Evolutionary conservation across 1,139 yeast genomes (phyloP).

Genomic region (Waltiozyma sp.): DNA sequence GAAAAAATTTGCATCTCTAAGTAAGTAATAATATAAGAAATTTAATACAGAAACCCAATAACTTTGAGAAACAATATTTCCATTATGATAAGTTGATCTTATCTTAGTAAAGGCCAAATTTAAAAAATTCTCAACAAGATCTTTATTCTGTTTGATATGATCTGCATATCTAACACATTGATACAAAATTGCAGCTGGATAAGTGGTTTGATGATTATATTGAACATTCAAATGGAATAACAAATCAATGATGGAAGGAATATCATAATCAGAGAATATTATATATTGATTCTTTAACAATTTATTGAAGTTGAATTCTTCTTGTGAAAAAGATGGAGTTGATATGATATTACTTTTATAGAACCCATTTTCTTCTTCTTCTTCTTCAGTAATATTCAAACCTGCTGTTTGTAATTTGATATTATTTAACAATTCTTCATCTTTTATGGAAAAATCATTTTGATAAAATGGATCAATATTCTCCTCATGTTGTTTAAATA

Average conservation of each 20-base stretch:
- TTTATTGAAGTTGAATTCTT: conserved; percentile 22
- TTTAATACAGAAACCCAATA: conserved; percentile 66
- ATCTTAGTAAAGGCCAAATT: conserved; percentile 53
- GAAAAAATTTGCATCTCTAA: conserved; percentile 45
- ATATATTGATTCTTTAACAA: conserved; percentile 28
- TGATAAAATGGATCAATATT: conserved; percentile 12
- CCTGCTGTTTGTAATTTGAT: conserved; percentile 43
- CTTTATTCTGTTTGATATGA: conserved; percentile 38
- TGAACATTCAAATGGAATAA: conserved; percentile 36
- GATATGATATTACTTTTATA: conserved; percentile 1
- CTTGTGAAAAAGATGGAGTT: conserved; percentile 6
- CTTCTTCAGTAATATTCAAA: conserved; percentile 10
- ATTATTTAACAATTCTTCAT: conserved; percentile 32
- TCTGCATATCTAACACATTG: conserved; percentile 60
- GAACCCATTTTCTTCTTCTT: conserved; percentile 9
- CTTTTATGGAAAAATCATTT: conserved; percentile 13
- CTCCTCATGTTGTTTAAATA: conserved; percentile 14
- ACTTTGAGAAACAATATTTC: conserved; percentile 60
- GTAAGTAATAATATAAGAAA: conserved; percentile 53
- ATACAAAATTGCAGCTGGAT: conserved; percentile 59
- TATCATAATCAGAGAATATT: conserved; percentile 56
- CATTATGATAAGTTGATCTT: conserved; percentile 40
- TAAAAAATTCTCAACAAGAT: conserved; percentile 45
- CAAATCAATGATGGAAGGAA: conserved; percentile 47
- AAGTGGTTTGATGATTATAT: conserved; percentile 41